A percentile compares a stretch with the other conserved stretches of the same genome.
Conservation (phyloP, 768 basidiomycete genomes). For the Termitomyces sp. region DNA sequence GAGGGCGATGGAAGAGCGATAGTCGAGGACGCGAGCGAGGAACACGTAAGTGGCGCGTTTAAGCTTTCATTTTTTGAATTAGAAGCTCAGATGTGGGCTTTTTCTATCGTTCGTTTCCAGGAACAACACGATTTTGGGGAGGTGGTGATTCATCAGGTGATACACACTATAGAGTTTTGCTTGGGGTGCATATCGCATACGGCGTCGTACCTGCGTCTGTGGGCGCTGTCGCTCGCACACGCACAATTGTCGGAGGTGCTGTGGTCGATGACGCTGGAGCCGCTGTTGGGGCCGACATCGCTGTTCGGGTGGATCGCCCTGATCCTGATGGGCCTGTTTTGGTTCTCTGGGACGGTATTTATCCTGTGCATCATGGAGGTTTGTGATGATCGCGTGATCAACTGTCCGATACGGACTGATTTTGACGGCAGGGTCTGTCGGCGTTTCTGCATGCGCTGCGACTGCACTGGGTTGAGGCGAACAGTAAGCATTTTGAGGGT, state of each 20-base stretch:
- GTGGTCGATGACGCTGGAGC: slow-evolving; percentile 81
- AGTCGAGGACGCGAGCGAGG: slow-evolving; percentile 66
- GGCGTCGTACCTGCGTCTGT: slow-evolving; percentile 87
- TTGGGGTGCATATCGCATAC: slow-evolving; percentile 99
- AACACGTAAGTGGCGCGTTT: slow-evolving; percentile 52
- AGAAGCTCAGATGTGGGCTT: background rate
- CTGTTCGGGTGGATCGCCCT: slow-evolving; percentile 55
- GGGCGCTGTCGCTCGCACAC: slow-evolving; percentile 97
- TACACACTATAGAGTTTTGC: slow-evolving; percentile 99
- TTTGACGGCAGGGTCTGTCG: slow-evolving; percentile 66
- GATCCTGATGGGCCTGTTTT: slow-evolving; percentile 51
- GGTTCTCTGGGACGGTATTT: slow-evolving; percentile 73
- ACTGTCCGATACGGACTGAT: slow-evolving; percentile 14
- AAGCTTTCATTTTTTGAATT: slow-evolving; percentile 1
- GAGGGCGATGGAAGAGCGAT: slow-evolving; percentile 74
- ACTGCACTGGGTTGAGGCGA: slow-evolving; percentile 97
- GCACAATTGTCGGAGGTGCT: slow-evolving; percentile 94
- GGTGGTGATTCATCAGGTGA: slow-evolving; percentile 93
- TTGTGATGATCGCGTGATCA: slow-evolving; percentile 23
- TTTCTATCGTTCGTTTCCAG: slow-evolving; percentile 31
- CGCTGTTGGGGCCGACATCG: slow-evolving; percentile 54
- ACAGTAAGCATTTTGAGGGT: slow-evolving; percentile 93
- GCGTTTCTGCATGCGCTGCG: slow-evolving; percentile 96
- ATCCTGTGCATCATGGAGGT: slow-evolving; percentile 97
- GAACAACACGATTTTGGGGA: slow-evolving; percentile 93